phyloP scores from a whole-genome alignment of 176 grass and related monocot genomes.

The Phoenix roebelenii region DNA sequence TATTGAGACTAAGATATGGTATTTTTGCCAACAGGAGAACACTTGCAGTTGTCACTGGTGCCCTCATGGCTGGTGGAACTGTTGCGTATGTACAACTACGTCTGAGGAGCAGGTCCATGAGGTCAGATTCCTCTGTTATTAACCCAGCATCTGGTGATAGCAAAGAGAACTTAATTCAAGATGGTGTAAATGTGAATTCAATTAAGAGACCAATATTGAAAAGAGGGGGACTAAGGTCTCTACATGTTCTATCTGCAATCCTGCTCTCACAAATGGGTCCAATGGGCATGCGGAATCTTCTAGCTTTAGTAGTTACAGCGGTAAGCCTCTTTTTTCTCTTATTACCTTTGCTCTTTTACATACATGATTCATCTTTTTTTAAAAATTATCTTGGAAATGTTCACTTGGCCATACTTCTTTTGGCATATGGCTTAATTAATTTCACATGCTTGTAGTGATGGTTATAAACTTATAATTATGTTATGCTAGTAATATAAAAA shows the following conservation, averaged over 20 bases:
- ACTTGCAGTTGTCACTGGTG: constrained; percentile 59
- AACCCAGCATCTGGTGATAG: constrained; percentile 20
- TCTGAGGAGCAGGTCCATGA: constrained; percentile 8
- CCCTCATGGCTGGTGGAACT: constrained; percentile 73
- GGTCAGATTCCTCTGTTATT: constrained; percentile 10
- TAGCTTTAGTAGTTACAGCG: constrained; percentile 46
- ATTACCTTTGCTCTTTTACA: not conserved
- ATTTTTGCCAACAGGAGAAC: constrained; percentile 36
- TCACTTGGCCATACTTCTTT: not conserved
- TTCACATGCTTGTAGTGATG: too few relatives aligned
- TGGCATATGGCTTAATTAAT: too few relatives aligned
- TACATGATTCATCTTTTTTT: not conserved
- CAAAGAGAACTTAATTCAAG: constrained; percentile 24
- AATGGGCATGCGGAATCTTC: constrained; percentile 53
- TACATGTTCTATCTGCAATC: constrained; percentile 80
- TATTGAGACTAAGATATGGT: not conserved
- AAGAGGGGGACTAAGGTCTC: constrained; percentile 52
- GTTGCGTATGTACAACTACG: constrained; percentile 54
- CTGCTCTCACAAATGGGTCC: constrained; percentile 69
- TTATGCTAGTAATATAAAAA: too few relatives aligned
- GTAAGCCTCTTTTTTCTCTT: constrained; percentile 25
- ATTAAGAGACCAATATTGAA: constrained; percentile 12
- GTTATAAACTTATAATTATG: too few relatives aligned
- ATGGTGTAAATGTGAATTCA: constrained; percentile 26
- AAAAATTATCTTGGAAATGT: not conserved